Conservation (phyloP, 495 filamentous ascomycete genomes). For the Aspergillus affinis region DNA sequence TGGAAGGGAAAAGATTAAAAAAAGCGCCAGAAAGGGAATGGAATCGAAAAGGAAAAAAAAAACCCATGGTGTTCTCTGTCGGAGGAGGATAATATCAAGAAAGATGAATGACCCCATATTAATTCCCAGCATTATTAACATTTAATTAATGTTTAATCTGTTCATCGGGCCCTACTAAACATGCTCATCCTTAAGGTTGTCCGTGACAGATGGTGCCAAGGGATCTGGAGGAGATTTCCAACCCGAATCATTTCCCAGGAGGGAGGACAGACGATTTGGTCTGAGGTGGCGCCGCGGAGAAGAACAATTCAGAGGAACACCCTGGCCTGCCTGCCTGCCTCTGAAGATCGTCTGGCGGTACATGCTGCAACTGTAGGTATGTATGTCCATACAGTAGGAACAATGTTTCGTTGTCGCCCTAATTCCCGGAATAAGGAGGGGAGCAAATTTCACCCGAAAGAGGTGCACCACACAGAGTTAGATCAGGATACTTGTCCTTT, state of each 20-base stretch:
- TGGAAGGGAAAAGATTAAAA: not conserved
- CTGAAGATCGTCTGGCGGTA: too few relatives aligned
- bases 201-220: slow-evolving; percentile 41
- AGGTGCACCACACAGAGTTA: too few relatives aligned
- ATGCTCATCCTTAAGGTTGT: slow-evolving; percentile 33
- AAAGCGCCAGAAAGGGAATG: slow-evolving; percentile 2
- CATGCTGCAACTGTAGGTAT: too few relatives aligned
- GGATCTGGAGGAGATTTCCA: slow-evolving; percentile 29
- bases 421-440: too few relatives aligned
- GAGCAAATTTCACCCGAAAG: too few relatives aligned
- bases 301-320: slow-evolving; percentile 6
- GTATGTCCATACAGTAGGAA: too few relatives aligned
- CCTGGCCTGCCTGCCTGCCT: too few relatives aligned
- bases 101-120: not conserved
- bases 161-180: slow-evolving; percentile 11
- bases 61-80: not conserved
- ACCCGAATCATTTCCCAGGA: slow-evolving; percentile 12
- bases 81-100: not conserved
- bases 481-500: not conserved
- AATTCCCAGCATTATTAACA: slow-evolving; percentile 1
- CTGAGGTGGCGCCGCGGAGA: slow-evolving; percentile 27
- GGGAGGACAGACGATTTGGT: too few relatives aligned
- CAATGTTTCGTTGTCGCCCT: too few relatives aligned
- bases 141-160: slow-evolving; percentile 3
- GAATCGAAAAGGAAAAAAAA: not conserved